A percentile compares a stretch with the other conserved stretches of the same genome.
Conservation (phyloP, 371 early-diverging fungal species). For the Zopfochytrium polystomum region DNA sequence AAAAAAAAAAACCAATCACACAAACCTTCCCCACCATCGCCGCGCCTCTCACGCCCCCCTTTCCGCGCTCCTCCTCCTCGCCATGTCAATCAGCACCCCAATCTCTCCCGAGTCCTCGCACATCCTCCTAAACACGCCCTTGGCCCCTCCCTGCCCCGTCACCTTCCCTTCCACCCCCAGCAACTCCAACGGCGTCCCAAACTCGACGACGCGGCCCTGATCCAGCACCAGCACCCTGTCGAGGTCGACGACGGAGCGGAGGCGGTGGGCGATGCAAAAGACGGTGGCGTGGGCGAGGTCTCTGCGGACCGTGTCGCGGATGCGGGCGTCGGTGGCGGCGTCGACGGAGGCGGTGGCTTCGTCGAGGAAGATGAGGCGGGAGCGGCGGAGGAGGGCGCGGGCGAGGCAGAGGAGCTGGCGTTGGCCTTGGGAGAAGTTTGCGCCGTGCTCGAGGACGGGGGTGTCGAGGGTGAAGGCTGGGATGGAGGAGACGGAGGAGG, state of each 20-base stretch:
- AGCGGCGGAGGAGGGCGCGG: slow-evolving; percentile 38
- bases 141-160: too few species aligned
- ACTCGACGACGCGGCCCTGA: slow-evolving; percentile 36
- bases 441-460: slow-evolving; percentile 25
- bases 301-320: slow-evolving; percentile 38
- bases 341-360: slow-evolving; percentile 40
- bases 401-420: slow-evolving; percentile 50
- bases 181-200: slow-evolving; percentile 33
- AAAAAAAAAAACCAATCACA: too few species aligned
- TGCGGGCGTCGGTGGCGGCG: slow-evolving; percentile 18
- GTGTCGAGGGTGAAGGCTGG: too few species aligned
- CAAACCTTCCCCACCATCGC: too few species aligned
- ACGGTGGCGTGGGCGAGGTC: slow-evolving; percentile 55
- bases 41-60: too few species aligned
- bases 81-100: too few species aligned
- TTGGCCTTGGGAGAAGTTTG: slow-evolving; percentile 49
- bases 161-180: slow-evolving; percentile 11
- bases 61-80: too few species aligned
- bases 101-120: too few species aligned
- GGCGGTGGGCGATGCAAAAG: slow-evolving; percentile 63
- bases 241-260: slow-evolving; percentile 23
- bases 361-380: slow-evolving; percentile 51
- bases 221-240: slow-evolving; percentile 39
- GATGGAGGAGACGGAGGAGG: too few species aligned
- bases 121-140: too few species aligned